Base-by-base conservation (phyloP, 345 rosid species). In the Populus nigra region DNA sequence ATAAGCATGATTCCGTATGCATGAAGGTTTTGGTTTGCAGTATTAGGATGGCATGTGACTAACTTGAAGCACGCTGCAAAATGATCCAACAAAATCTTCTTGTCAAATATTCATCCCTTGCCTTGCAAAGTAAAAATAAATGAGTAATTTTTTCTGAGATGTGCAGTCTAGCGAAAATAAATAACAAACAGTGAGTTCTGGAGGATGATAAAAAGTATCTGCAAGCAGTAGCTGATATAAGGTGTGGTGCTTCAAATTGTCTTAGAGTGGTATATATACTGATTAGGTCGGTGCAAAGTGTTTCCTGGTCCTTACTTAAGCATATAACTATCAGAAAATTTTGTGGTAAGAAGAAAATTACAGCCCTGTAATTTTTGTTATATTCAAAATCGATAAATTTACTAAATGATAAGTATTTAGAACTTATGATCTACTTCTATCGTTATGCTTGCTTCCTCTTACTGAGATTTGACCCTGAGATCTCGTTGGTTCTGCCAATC, bases 1-100 rank as follows among this genome's bases (percentile, higher is more conserved):
- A 96, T 88, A 73, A 93, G 87, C 90, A 96, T 86, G 86, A 90
- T 72, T 39, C 99, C 99, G 69, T 91, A 90, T 17, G 89, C 92
- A 77, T 89, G 93, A 77, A 96, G 85, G 84, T 93, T 91, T 82
- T 96, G 98, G 83, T 82, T 90, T 31, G 87, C 84, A 11, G 93
- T 81, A 20, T 85, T 89, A 47, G 96, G 86, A 75, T 88, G 75
- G 73, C 98, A 93, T 20, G 93, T 88, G 74, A 90, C 88, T 83
- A 93, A 83, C 90, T 86, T 91, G 85, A 85, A 91, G 83, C 99
- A 96, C 36, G 88, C 99, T 93, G 94, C 86, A 84, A 83, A 68
- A 88, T 53, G 73, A 72, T 43, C 72, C 49, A 23, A 27, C 72
- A 72, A 70, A 74, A 69, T 70, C n/a, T 3, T 16, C 27, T n/a